phyloP scores from a whole-genome alignment of 441 rosid species.

The Metrosideros polymorpha region DNA sequence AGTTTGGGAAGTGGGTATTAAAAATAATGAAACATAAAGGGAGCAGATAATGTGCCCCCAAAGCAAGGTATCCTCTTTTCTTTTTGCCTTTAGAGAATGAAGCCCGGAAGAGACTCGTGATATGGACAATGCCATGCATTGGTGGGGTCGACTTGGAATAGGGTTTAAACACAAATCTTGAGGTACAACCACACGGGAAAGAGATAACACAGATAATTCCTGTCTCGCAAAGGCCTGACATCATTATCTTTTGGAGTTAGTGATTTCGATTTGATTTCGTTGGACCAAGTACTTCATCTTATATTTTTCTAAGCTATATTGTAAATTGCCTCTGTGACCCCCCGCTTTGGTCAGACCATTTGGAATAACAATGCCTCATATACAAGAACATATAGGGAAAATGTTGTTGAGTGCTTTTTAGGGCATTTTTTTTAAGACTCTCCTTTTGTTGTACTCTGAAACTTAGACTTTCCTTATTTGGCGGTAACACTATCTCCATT shows the following conservation, averaged over 20 bases:
- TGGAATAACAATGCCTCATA: background rate
- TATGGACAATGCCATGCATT: slow-evolving; percentile 15
- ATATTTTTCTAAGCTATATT: background rate
- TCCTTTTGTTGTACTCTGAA: background rate
- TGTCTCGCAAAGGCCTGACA: slow-evolving; percentile 42
- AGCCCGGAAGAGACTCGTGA: slow-evolving; percentile 24
- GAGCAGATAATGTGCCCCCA: background rate
- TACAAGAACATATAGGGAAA: background rate
- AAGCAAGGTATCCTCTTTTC: background rate
- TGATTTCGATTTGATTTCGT: slow-evolving; percentile 21
- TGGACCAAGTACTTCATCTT: background rate
- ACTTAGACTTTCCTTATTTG: background rate
- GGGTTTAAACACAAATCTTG: slow-evolving; percentile 11
- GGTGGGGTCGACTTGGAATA: slow-evolving; percentile 3
- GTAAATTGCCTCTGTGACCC: background rate
- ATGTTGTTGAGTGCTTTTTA: background rate
- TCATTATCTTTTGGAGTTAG: slow-evolving; percentile 24
- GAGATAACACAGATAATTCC: slow-evolving; percentile 11
- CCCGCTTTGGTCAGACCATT: background rate
- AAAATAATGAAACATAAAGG: background rate
- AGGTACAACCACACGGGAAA: slow-evolving; percentile 19
- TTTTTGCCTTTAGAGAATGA: background rate
- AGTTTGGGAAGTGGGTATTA: background rate
- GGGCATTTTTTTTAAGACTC: background rate
- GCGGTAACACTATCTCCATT: background rate